phyloP scores from a whole-genome alignment of 2,329 filamentous ascomycete species.

The Rutstroemia sp. region DNA sequence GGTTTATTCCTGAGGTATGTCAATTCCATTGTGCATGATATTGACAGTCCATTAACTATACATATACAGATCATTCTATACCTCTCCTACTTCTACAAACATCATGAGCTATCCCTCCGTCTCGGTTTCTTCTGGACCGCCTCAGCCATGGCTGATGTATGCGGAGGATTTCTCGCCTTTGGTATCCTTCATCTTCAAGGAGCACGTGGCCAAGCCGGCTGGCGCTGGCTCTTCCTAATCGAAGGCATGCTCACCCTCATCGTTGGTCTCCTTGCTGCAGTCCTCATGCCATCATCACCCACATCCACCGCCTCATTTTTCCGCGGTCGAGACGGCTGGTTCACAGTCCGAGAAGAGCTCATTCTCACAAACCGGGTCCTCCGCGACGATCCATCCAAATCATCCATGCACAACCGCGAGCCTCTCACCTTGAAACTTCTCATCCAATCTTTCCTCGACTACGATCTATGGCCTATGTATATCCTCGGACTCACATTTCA shows the following conservation, averaged over 20 bases:
- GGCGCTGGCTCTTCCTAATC: slow-evolving; percentile 35
- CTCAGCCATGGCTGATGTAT: slow-evolving; percentile 16
- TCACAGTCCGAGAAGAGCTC: slow-evolving; percentile 50
- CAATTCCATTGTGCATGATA: slow-evolving; percentile 28
- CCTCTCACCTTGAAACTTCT: slow-evolving; percentile 37
- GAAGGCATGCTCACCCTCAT: slow-evolving; percentile 23
- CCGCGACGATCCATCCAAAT: slow-evolving; percentile 41
- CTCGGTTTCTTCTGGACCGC: slow-evolving; percentile 24
- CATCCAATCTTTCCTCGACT: slow-evolving; percentile 41
- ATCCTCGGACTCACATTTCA: slow-evolving; percentile 38
- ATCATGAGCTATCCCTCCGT: slow-evolving; percentile 21
- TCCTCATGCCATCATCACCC: slow-evolving; percentile 23
- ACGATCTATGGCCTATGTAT: slow-evolving; percentile 46
- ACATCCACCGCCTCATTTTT: slow-evolving; percentile 40
- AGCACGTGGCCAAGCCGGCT: slow-evolving; percentile 18
- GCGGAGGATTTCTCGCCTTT: slow-evolving; percentile 22
- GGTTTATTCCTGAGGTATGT: slow-evolving; percentile 34
- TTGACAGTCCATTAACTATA: slow-evolving; percentile 33
- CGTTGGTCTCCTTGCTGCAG: slow-evolving; percentile 16
- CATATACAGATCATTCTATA: slow-evolving; percentile 22
- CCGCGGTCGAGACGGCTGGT: slow-evolving; percentile 53
- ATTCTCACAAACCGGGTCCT: slow-evolving; percentile 55
- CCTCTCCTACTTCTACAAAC: slow-evolving; percentile 25
- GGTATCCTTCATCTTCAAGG: slow-evolving; percentile 22
- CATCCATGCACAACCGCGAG: slow-evolving; percentile 43